Percentiles rank a stretch among this genome's conserved stretches.
Conservation (phyloP, 1,139 yeast genomes). For the Pichia sp. region DNA sequence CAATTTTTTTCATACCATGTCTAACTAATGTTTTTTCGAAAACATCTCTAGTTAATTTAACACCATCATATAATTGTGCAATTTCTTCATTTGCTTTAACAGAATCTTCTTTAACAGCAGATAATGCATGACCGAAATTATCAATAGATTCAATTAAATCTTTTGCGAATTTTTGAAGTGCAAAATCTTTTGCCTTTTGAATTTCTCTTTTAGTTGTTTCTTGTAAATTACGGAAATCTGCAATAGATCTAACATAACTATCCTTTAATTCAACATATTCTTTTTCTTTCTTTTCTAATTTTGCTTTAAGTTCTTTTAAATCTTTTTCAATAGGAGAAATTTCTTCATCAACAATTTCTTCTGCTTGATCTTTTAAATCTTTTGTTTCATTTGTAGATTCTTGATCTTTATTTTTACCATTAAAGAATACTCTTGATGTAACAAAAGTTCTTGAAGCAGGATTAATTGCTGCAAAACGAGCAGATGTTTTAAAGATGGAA, state of each 20-base stretch:
- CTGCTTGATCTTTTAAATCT: neutral
- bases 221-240: constrained; percentile 91
- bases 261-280: constrained; percentile 81
- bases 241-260: constrained; percentile 74
- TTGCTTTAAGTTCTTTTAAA: constrained; percentile 44
- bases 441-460: constrained; percentile 9
- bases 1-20: constrained; percentile 77
- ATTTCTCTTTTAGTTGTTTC: constrained; percentile 84
- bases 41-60: constrained; percentile 81
- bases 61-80: constrained; percentile 78
- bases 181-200: constrained; percentile 84
- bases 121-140: constrained; percentile 82
- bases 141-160: constrained; percentile 88
- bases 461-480: constrained; percentile 5
- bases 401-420: constrained; percentile 16
- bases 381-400: constrained; percentile 17
- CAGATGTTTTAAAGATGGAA: constrained; percentile 8
- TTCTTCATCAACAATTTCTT: constrained; percentile 16
- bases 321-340: constrained; percentile 23
- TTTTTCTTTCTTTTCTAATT: constrained; percentile 63
- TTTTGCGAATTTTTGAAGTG: constrained; percentile 87
- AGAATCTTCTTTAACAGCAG: constrained; percentile 67
- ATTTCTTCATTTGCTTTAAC: constrained; percentile 56
- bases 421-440: constrained; percentile 13
- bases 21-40: constrained; percentile 77